These are phyloP conservation scores for Pichia sp. DNA, from an alignment of 1,139 yeast species.

Conservation along the genomic window DNA sequence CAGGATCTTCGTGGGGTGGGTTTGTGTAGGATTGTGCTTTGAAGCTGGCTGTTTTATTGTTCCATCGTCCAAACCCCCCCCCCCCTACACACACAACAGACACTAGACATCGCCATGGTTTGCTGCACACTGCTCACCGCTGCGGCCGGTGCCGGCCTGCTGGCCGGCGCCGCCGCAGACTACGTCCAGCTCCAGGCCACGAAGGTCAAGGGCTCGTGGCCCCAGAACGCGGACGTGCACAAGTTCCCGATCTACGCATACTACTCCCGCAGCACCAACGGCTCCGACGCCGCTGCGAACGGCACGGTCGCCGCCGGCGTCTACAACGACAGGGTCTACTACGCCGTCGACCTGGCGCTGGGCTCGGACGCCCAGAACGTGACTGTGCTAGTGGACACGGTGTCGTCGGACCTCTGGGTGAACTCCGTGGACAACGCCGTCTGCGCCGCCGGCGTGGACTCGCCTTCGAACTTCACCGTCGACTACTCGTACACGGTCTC, in stretches of 20 bases:
- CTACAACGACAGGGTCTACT: slow-evolving; percentile 13
- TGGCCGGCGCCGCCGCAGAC: slow-evolving; percentile 8
- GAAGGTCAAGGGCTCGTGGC: slow-evolving; percentile 32
- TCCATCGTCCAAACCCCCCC: too few species aligned
- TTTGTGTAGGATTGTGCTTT: too few species aligned
- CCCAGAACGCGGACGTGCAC: slow-evolving; percentile 20
- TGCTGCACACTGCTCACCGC: neutral
- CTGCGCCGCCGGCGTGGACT: slow-evolving; percentile 9
- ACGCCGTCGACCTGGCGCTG: slow-evolving; percentile 32
- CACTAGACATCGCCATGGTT: slow-evolving; percentile 3
- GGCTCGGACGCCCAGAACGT: slow-evolving; percentile 53
- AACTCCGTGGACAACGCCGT: slow-evolving; percentile 16
- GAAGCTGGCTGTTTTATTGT: too few species aligned
- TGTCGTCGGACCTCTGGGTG: slow-evolving; percentile 64
- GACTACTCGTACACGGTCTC: slow-evolving; percentile 3
- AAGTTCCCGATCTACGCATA: slow-evolving; percentile 21
- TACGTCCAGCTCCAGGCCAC: slow-evolving; percentile 22
- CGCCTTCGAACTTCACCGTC: slow-evolving; percentile 10
- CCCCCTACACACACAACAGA: too few species aligned
- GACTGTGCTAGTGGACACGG: slow-evolving; percentile 55
- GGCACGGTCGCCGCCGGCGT: slow-evolving; percentile 14
- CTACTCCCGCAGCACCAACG: neutral
- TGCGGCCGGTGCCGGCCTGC: slow-evolving; percentile 4
- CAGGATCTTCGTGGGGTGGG: too few species aligned
- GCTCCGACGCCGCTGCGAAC: neutral